Evolutionary conservation across 2,329 filamentous ascomycete genomes (phyloP).

Genomic region (Apiospora malaysiana): DNA sequence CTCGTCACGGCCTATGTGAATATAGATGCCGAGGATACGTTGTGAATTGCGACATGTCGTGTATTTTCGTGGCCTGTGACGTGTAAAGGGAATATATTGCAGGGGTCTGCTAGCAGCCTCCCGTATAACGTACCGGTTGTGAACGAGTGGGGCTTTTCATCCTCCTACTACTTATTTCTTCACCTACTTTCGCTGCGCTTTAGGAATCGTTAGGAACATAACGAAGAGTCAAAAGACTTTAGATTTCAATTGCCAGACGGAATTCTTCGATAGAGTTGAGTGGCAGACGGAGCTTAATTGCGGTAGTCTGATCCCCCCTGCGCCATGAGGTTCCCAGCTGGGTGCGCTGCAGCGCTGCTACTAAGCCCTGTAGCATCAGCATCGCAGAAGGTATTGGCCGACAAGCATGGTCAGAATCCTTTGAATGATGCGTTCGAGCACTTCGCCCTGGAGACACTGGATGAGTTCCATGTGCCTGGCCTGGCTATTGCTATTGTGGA

Average conservation of each 20-base stretch:
- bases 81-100: not conserved
- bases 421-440: slow-evolving; percentile 27
- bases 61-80: not conserved
- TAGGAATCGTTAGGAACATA: not conserved
- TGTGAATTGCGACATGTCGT: not conserved
- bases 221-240: not conserved
- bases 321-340: not conserved
- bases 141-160: not conserved
- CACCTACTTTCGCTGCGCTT: not conserved
- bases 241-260: not conserved
- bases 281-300: not conserved
- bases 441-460: slow-evolving; percentile 31
- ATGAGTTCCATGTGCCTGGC: slow-evolving; percentile 54
- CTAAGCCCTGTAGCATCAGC: slow-evolving; percentile 7
- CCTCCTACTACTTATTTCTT: not conserved
- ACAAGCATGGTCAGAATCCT: slow-evolving; percentile 22
- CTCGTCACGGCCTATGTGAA: not conserved
- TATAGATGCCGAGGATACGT: not conserved
- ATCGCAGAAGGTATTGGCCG: slow-evolving; percentile 23
- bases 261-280: not conserved
- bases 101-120: slow-evolving; percentile 6
- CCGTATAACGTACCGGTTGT: not conserved
- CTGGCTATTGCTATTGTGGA: slow-evolving; percentile 55
- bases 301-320: not conserved
- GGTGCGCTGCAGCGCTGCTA: slow-evolving; percentile 7